These are phyloP conservation scores for Melaleuca quinquenervia DNA, from an alignment of 345 rosid genomes.

Conservation along the genomic window DNA sequence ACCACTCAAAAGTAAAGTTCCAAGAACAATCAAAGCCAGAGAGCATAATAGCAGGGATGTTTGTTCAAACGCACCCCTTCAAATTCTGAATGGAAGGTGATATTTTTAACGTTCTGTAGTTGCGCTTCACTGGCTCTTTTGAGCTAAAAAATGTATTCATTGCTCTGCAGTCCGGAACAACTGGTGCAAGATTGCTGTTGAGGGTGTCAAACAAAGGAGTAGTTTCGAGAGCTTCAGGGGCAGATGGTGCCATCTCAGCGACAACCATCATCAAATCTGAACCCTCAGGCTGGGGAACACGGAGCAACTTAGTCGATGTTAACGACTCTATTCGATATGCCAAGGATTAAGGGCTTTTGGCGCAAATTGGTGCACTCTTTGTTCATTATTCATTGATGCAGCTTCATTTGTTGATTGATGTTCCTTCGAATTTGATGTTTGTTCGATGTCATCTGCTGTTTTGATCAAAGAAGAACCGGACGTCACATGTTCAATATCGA, in stretches of 20 bases:
- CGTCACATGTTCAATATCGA: neutral
- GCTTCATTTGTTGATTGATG: neutral
- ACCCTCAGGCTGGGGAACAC: neutral
- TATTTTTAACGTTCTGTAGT: too few species aligned
- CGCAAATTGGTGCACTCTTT: neutral
- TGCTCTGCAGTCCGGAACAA: neutral
- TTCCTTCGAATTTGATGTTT: neutral
- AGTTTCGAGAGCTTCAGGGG: neutral
- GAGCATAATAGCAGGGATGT: too few species aligned
- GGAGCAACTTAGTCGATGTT: neutral
- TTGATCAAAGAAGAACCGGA: neutral
- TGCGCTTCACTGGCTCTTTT: too few species aligned
- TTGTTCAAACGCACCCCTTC: too few species aligned
- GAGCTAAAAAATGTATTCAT: neutral
- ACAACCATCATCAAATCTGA: neutral
- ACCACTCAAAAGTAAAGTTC: too few species aligned
- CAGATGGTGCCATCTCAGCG: neutral
- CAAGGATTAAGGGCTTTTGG: neutral
- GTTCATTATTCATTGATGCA: neutral
- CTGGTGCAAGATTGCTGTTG: neutral
- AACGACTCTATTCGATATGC: neutral
- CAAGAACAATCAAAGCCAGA: too few species aligned
- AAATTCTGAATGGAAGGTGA: too few species aligned
- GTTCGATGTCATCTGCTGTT: neutral
- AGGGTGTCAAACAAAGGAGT: neutral